phyloP scores from a whole-genome alignment of 2,329 filamentous ascomycete genomes.

The Neoarthrinium moseri region DNA sequence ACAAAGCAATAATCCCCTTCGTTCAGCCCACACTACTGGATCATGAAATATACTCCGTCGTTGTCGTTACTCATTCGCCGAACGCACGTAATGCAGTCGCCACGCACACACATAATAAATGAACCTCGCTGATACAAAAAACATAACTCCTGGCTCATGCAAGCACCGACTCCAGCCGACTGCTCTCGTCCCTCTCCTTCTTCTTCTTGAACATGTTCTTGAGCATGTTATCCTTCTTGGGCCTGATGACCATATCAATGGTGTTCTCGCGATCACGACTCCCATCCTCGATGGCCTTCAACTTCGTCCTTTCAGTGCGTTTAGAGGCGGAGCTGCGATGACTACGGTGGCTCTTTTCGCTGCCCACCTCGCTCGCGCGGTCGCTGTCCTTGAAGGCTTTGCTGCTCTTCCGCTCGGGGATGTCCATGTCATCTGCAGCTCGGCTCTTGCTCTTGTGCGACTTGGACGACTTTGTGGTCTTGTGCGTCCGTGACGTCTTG shows the following conservation, averaged over 20 bases:
- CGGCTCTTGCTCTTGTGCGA: conserved; percentile 18
- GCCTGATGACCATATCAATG: conserved; percentile 40
- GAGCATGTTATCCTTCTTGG: conserved; percentile 53
- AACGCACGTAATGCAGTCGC: too few relatives aligned
- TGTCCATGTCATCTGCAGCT: conserved; percentile 1
- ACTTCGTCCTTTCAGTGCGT: conserved; percentile 33
- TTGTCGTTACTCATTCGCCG: background rate
- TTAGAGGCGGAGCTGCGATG: conserved; percentile 29
- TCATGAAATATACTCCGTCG: too few relatives aligned
- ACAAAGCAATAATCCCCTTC: too few relatives aligned
- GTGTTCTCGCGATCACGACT: conserved; percentile 31
- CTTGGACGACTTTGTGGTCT: conserved; percentile 28
- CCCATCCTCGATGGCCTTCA: conserved; percentile 33
- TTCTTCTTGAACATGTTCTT: conserved; percentile 59
- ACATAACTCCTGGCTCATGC: too few relatives aligned
- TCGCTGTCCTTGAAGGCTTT: conserved; percentile 20
- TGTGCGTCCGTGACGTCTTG: conserved; percentile 26
- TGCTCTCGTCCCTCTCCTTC: conserved; percentile 32
- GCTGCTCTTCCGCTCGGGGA: conserved; percentile 23
- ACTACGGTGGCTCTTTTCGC: conserved; percentile 26
- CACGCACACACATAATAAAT: too few relatives aligned
- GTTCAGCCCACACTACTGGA: too few relatives aligned
- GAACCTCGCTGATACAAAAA: too few relatives aligned
- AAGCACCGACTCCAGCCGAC: conserved; percentile 2
- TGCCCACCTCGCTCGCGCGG: conserved; percentile 34